phyloP scores from a whole-genome alignment of 2,329 filamentous ascomycete species.

The Ilyonectria destructans region DNA sequence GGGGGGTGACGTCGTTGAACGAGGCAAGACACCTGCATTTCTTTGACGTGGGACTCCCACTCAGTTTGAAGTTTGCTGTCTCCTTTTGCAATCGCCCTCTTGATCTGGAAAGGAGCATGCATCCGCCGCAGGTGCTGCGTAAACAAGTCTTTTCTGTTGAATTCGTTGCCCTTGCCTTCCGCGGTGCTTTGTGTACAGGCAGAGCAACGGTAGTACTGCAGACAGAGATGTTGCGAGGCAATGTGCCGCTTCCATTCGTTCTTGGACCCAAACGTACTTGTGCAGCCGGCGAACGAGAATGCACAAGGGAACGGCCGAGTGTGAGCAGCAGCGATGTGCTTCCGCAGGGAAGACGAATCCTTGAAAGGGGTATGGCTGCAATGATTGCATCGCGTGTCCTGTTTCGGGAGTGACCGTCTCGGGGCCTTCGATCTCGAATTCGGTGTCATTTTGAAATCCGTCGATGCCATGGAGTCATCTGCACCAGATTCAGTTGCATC shows the following conservation, averaged over 20 bases:
- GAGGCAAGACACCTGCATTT: slow-evolving; percentile 83
- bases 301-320: slow-evolving; percentile 87
- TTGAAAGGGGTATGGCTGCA: slow-evolving; percentile 79
- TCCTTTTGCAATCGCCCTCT: slow-evolving; percentile 70
- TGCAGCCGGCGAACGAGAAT: slow-evolving; percentile 88
- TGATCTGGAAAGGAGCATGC: slow-evolving; percentile 83
- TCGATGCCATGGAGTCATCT: slow-evolving; percentile 42
- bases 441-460: slow-evolving; percentile 44
- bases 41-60: slow-evolving; percentile 77
- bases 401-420: slow-evolving; percentile 68
- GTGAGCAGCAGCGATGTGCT: slow-evolving; percentile 79
- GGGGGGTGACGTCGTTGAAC: slow-evolving; percentile 80
- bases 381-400: slow-evolving; percentile 74
- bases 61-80: slow-evolving; percentile 74
- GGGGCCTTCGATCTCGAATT: slow-evolving; percentile 59
- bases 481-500: slow-evolving; percentile 56
- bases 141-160: slow-evolving; percentile 97
- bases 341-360: slow-evolving; percentile 76
- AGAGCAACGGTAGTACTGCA: slow-evolving; percentile 77
- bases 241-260: slow-evolving; percentile 99
- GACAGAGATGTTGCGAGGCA: slow-evolving; percentile 87
- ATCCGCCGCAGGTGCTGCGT: slow-evolving; percentile 95
- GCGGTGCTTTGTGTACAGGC: slow-evolving; percentile 69
- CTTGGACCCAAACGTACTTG: slow-evolving; percentile 89
- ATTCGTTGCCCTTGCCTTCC: slow-evolving; percentile 77